Base-by-base conservation (phyloP, 805 yeast genomes). In the Yarrowia sp. region DNA sequence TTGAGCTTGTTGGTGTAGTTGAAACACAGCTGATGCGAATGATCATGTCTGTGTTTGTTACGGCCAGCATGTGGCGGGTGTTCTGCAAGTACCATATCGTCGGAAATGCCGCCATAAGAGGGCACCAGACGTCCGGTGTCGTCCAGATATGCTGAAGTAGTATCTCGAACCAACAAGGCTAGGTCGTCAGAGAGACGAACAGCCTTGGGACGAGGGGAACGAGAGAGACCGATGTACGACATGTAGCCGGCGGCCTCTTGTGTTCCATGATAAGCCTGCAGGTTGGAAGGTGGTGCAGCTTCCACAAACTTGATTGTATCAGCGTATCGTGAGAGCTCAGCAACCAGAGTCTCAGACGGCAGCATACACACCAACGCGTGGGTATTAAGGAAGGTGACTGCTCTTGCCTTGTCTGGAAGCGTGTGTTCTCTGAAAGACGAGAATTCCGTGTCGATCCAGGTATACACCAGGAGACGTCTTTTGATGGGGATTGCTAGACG, bases 371-470 rank as follows among this genome's bases (percentile, higher is more conserved):
- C 67, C 10, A 71, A 66, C 1, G 48, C 54, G 38, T 68, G 62
- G 4, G 68, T 59, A 19, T 69, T 63, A 16, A 75, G 58, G 19
- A 70, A 68, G 49, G 71, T 67, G 22, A 77, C 67, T 6, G 54
- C 43, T 1, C 63, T 41, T 2, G 74, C 64, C 48, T 71, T 70
- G 41, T 76, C 78, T 4, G 71, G 71, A 1, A 74, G 24, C 21
- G 69, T 70, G 33, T 70, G 67, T 46, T 75, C 75, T 22, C 66
- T 66, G 5, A 61, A 65, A 67, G 72, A 70, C 17, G 70, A 71
- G 33, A 76, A 64, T 36, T 72, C 73, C 8, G 71, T 69, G 49
- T 74, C 71, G n/a, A 66, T 51, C 74, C 74, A 74, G 12, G 66
- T 68, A 62, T 73, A 74, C 21, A 66, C 43, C 11, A 70, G 52